These are phyloP conservation scores for Leucocoprinus birnbaumii DNA, from an alignment of 768 basidiomycete species.

Conservation along the genomic window DNA sequence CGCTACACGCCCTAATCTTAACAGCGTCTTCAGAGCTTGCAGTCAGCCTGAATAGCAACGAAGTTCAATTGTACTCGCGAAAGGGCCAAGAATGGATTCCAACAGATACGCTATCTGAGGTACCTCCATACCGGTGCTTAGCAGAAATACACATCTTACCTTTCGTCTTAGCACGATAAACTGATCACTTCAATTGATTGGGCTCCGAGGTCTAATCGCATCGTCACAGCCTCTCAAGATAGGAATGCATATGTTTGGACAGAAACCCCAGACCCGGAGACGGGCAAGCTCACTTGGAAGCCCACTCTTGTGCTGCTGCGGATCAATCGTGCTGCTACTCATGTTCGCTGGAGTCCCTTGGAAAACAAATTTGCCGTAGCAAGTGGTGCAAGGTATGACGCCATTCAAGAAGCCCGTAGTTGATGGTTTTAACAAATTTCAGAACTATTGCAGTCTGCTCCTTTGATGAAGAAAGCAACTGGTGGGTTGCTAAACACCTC, in stretches of 20 bases:
- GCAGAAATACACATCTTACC: not conserved
- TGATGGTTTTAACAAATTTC: not conserved
- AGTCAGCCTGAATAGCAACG: constrained; percentile 87
- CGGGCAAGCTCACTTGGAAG: constrained; percentile 81
- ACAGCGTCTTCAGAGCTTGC: constrained; percentile 68
- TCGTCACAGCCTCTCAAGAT: constrained; percentile 99
- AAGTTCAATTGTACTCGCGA: constrained; percentile 76
- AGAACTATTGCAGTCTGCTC: constrained; percentile 96
- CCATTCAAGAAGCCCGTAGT: not conserved
- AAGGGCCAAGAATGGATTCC: constrained; percentile 66
- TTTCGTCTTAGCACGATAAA: constrained; percentile 82
- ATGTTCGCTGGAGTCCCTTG: constrained; percentile 93
- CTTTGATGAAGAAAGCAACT: constrained; percentile 96
- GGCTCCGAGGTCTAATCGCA: constrained; percentile 95
- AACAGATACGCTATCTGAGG: constrained; percentile 84
- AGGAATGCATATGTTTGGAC: constrained; percentile 99
- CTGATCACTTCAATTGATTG: constrained; percentile 97
- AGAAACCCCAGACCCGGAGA: constrained; percentile 67
- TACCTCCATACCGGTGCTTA: constrained; percentile 25
- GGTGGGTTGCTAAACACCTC: constrained; percentile 97
- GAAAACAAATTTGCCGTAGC: constrained; percentile 99
- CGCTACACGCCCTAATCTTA: not conserved
- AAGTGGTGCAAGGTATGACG: constrained; percentile 81
- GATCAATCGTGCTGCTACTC: constrained; percentile 94
- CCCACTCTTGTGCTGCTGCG: constrained; percentile 94